phyloP scores from a whole-genome alignment of 83 land plant genomes.

The Picea engelmannii region DNA sequence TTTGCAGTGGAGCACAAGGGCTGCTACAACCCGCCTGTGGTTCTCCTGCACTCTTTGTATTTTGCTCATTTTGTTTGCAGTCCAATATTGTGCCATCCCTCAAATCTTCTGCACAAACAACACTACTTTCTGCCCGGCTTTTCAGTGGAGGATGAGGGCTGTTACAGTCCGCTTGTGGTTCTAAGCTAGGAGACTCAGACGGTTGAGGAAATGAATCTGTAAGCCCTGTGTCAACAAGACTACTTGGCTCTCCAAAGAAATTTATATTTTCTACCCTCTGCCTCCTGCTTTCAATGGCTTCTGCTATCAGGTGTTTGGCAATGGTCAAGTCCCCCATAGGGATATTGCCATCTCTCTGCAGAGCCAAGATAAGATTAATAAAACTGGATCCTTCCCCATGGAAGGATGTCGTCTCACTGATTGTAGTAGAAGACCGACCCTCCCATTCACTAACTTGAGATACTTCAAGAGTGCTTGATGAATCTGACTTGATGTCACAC shows the following conservation, averaged over 20 bases:
- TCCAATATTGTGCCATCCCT: too few relatives aligned
- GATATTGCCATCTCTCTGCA: slow-evolving; percentile 4
- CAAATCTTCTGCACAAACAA: too few relatives aligned
- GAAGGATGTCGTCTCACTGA: background rate
- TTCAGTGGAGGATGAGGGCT: background rate
- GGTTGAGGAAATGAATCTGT: background rate
- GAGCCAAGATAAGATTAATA: background rate
- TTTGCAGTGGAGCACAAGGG: background rate
- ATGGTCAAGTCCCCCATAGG: background rate
- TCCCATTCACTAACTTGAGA: slow-evolving; percentile 13
- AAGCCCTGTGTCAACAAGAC: background rate
- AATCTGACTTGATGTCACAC: background rate
- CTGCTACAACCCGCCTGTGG: background rate
- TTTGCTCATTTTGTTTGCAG: too few relatives aligned
- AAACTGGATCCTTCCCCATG: background rate
- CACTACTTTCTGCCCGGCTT: too few relatives aligned
- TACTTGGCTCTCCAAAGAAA: background rate
- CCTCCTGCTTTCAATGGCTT: too few relatives aligned
- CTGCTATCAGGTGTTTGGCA: slow-evolving; percentile 1
- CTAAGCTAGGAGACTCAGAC: background rate
- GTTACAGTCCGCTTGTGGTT: background rate
- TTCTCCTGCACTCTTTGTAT: too few relatives aligned
- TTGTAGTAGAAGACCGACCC: background rate
- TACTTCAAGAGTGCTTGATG: background rate
- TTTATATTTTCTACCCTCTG: too few relatives aligned